phyloP scores from a whole-genome alignment of 306 rosid genomes.

The Lathyrus tuberosus region DNA sequence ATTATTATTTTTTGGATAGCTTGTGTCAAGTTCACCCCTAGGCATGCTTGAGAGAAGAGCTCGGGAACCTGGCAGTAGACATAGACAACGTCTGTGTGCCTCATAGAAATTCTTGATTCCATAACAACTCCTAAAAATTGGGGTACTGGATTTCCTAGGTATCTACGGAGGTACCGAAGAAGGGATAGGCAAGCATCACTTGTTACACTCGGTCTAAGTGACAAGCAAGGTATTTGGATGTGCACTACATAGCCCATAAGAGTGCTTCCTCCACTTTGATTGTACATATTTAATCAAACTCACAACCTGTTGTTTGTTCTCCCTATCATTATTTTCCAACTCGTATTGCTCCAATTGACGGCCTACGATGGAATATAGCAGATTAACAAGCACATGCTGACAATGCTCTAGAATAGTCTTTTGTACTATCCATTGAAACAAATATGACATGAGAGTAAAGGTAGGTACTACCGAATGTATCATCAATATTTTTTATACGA shows the following conservation, averaged over 20 bases:
- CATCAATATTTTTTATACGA: too few species aligned
- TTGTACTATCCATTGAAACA: conserved; percentile 99
- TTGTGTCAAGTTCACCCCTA: conserved; percentile 72
- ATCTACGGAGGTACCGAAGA: conserved; percentile 93
- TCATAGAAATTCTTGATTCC: conserved; percentile 96
- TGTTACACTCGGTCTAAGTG: too few species aligned
- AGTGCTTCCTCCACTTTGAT: too few species aligned
- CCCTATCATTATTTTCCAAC: conserved; percentile 95
- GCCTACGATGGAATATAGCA: conserved; percentile 93
- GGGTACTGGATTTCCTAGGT: too few species aligned
- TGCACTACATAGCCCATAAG: too few species aligned
- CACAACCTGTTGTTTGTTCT: conserved; percentile 98
- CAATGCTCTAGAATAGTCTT: conserved; percentile 97
- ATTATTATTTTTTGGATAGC: too few species aligned
- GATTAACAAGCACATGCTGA: conserved; percentile 97
- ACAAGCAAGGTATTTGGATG: too few species aligned
- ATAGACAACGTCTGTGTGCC: conserved; percentile 99
- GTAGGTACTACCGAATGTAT: conserved; percentile 97
- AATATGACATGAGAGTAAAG: conserved; percentile 94
- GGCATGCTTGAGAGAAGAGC: conserved; percentile 99
- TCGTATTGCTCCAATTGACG: conserved; percentile 97
- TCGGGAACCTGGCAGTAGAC: too few species aligned
- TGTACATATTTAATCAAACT: too few species aligned
- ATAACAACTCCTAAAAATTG: conserved; percentile 90
- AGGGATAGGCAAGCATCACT: conserved; percentile 93